Percentiles rank a stretch among this genome's conserved stretches.
Conservation (phyloP, 345 rosid genomes). For the Citrus sp. region DNA sequence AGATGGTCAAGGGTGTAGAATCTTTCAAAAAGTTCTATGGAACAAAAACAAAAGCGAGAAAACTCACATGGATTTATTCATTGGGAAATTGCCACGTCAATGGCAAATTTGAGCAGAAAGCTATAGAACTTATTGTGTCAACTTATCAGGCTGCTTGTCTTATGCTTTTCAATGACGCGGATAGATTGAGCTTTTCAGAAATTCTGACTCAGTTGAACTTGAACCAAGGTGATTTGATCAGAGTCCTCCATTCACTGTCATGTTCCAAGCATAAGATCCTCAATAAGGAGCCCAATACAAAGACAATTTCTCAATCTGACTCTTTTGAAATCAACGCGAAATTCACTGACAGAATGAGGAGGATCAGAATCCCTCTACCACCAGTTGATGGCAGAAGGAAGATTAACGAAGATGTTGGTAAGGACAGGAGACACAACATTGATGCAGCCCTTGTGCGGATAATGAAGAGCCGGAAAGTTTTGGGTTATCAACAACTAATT, state of each 20-base stretch:
- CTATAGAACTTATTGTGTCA: slow-evolving; percentile 55
- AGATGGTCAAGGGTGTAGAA: slow-evolving; percentile 64
- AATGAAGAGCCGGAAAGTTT: slow-evolving; percentile 38
- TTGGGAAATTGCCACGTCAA: slow-evolving; percentile 59
- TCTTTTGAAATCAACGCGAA: slow-evolving; percentile 44
- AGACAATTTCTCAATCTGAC: slow-evolving; percentile 32
- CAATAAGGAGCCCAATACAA: slow-evolving; percentile 33
- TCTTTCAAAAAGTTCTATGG: slow-evolving; percentile 56
- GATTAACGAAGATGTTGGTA: slow-evolving; percentile 55
- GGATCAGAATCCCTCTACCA: slow-evolving; percentile 70
- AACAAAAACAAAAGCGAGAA: slow-evolving; percentile 49
- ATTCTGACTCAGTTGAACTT: slow-evolving; percentile 42
- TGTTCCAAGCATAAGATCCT: slow-evolving; percentile 42
- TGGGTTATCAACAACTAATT: slow-evolving; percentile 39
- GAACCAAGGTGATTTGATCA: slow-evolving; percentile 30
- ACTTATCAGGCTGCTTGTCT: slow-evolving; percentile 69
- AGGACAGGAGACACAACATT: slow-evolving; percentile 42
- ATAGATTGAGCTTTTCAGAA: slow-evolving; percentile 55
- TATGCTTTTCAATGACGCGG: slow-evolving; percentile 50
- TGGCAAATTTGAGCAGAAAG: slow-evolving; percentile 57
- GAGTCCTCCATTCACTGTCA: slow-evolving; percentile 44
- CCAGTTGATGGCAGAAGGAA: slow-evolving; percentile 59
- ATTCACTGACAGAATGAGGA: slow-evolving; percentile 65
- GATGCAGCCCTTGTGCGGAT: slow-evolving; percentile 47
- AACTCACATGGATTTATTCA: slow-evolving; percentile 69